Percentiles rank a stretch among this genome's conserved stretches.
Evolutionary conservation across 75 land plant genomes (phyloP).

Genomic region (Picea glauca): DNA sequence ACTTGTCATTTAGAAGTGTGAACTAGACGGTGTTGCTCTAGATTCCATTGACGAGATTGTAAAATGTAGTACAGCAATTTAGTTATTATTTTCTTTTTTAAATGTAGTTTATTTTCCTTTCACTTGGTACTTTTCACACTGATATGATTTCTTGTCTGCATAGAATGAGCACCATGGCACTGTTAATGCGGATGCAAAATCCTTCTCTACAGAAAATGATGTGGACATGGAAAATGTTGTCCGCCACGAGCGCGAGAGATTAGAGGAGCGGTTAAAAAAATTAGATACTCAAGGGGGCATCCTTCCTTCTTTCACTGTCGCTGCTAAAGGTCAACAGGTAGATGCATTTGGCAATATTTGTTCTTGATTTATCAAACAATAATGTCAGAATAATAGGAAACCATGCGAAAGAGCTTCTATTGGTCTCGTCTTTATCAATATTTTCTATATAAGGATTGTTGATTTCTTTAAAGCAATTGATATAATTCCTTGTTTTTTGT

Average conservation of each 20-base stretch:
- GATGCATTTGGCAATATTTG: neutral
- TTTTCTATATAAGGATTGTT: neutral
- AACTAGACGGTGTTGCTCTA: no score
- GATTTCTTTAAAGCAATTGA: neutral
- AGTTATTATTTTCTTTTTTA: neutral
- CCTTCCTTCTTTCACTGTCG: conserved; percentile 23
- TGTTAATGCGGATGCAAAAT: neutral
- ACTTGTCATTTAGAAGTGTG: no score
- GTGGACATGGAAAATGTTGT: conserved; percentile 26
- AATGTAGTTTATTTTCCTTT: neutral
- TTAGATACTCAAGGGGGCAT: conserved; percentile 11
- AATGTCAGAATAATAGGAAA: neutral
- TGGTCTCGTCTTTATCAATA: neutral
- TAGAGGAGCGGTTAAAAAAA: conserved; percentile 17
- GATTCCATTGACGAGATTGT: no score
- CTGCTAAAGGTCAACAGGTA: conserved; percentile 39
- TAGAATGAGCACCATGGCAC: conserved; percentile 5
- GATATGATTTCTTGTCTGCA: neutral
- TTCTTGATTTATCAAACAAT: neutral
- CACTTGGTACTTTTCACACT: neutral
- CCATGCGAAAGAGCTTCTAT: neutral
- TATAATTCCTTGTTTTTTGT: no score
- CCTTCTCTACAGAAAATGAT: conserved; percentile 9
- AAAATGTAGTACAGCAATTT: no score
- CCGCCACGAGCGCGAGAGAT: conserved; percentile 21